Conservation (phyloP, 73 alveolate genomes). For the Urostyla sp. region DNA sequence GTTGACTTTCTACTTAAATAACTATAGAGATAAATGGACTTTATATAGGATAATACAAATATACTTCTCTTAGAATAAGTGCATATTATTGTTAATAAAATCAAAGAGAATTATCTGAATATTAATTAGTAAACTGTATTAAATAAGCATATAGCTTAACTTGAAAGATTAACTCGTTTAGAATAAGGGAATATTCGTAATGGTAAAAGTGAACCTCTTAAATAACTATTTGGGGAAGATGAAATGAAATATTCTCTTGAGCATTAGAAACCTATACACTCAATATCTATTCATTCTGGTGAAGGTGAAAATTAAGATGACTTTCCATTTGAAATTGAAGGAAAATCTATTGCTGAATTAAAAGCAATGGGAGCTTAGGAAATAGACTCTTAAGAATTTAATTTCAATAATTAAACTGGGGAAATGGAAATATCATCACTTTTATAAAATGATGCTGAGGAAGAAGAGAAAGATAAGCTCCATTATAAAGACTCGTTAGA, state of each 20-base stretch:
- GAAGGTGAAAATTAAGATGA: not conserved
- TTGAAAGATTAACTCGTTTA: not conserved
- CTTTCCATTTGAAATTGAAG: slow-evolving; percentile 2
- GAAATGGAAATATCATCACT: not conserved
- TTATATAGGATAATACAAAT: no score
- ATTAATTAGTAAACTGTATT: not conserved
- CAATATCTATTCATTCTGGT: not conserved
- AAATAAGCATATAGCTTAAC: not conserved
- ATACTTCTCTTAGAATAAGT: no score
- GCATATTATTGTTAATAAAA: no score
- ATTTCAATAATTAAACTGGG: not conserved
- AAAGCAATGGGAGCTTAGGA: slow-evolving; percentile 29
- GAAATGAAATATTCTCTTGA: not conserved
- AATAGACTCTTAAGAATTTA: not conserved
- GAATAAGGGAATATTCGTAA: no score
- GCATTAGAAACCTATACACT: not conserved
- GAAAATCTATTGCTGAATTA: slow-evolving; percentile 42
- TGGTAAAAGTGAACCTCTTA: no score
- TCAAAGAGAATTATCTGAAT: no score
- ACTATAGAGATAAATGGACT: not conserved
- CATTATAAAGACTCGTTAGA: no score
- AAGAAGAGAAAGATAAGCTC: slow-evolving; percentile 20
- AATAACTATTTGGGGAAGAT: not conserved
- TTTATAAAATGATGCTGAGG: not conserved
- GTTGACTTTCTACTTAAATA: not conserved